phyloP scores from a whole-genome alignment of 2,329 filamentous ascomycete species.

The Cadophora gregata region DNA sequence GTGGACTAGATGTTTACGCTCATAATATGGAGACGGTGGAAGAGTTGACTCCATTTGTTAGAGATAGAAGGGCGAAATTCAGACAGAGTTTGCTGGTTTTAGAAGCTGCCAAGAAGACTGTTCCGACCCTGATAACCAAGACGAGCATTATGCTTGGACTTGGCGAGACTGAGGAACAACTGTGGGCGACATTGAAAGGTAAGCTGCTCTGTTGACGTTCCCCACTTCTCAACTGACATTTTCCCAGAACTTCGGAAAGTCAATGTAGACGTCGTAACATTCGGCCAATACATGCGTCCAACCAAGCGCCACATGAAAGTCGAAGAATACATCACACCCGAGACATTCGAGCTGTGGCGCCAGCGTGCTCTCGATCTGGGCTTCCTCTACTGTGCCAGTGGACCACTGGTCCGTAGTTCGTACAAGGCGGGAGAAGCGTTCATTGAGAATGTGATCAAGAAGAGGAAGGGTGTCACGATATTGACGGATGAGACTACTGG shows the following conservation, averaged over 20 bases:
- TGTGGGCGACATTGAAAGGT: conserved; percentile 79
- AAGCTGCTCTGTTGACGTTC: conserved; percentile 39
- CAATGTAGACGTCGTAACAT: conserved; percentile 93
- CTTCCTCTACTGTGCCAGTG: conserved; percentile 95
- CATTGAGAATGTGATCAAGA: conserved; percentile 89
- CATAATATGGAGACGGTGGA: conserved; percentile 98
- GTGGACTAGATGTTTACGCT: conserved; percentile 93
- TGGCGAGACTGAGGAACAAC: conserved; percentile 87
- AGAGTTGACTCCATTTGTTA: conserved; percentile 84
- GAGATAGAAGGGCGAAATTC: conserved; percentile 90
- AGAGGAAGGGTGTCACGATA: conserved; percentile 41
- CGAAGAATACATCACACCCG: conserved; percentile 91
- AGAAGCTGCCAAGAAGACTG: conserved; percentile 78
- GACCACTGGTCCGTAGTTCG: conserved; percentile 88
- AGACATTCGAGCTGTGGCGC: conserved; percentile 89
- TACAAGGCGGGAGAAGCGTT: conserved; percentile 99
- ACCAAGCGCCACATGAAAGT: conserved; percentile 98
- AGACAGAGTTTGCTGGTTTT: conserved; percentile 83
- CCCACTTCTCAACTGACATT: conserved; percentile 26
- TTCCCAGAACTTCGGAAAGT: conserved; percentile 73
- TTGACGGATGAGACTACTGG: conserved; percentile 39
- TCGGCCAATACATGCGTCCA: conserved; percentile 99
- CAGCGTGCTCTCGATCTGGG: conserved; percentile 91
- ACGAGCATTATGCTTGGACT: conserved; percentile 97
- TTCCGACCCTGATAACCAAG: conserved; percentile 87